Base-by-base conservation (phyloP, 768 basidiomycete genomes). In the Hericium coralloides region DNA sequence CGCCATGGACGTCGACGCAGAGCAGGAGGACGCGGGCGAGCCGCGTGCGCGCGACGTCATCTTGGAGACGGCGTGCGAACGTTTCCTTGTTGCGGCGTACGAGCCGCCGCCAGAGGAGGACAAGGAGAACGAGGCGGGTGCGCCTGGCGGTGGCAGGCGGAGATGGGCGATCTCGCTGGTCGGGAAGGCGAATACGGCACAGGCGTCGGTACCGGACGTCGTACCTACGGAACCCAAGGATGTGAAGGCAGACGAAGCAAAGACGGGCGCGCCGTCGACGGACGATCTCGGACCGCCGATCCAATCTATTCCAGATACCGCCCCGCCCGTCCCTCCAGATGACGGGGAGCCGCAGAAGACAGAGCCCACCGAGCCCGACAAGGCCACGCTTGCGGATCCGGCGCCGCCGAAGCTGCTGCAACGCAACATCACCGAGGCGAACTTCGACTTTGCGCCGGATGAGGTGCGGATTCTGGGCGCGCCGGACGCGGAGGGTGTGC, bases 11-110 rank as follows among this genome's bases (percentile, higher is more conserved):
- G 26, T 31, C 26, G 26, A 31, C 4, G 26, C 26, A 8, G 26
- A 31, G 26, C 26, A 59, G 8, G 43, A 48, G 3, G 38, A 47
- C 4, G 22, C 50, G 12, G 53, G 53, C 26, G 31, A 15, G 37
- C 41, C 47, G 39, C 43, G 55, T 26, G 59, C 54, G 23, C 63
- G 64, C 12, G 64, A 58, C 2, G 60, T 69, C 31, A 61, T 69
- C 55, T 62, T 69, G 47, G 68, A 70, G 55, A 70, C 69, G 5
- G 49, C 60, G 2, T 60, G 60, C 18, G 68, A 70, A 55, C 62
- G 63, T 52, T 70, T 69, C 64, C 54, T 68, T 20, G 54, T 69
- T 53, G 56, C 58, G 49, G 59, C 57, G 37, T 49, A 60, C 31
- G 49, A 53, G 6, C 55, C 17, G 43, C 43, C 55, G 14, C 60